Evolutionary conservation across 2,329 filamentous ascomycete genomes (phyloP).

Genomic region (Coleophoma eucalyptorum): DNA sequence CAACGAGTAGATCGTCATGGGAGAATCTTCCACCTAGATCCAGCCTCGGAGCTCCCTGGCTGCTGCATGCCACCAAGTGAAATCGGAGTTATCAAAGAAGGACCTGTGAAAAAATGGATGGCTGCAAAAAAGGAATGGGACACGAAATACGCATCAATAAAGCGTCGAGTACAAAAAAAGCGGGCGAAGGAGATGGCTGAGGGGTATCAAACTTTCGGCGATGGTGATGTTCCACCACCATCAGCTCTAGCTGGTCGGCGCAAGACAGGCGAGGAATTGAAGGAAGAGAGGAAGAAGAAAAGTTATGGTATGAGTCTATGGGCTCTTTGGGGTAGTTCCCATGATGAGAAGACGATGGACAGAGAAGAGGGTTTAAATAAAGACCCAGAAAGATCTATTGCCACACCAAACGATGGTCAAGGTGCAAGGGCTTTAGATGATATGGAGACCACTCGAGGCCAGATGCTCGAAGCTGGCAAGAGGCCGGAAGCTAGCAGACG

Average conservation of each 20-base stretch:
- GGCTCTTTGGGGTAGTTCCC: conserved; percentile 84
- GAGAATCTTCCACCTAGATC: conserved; percentile 62
- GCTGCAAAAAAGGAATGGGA: conserved; percentile 71
- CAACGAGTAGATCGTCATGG: conserved; percentile 82
- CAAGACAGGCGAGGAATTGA: conserved; percentile 40
- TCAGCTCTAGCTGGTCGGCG: conserved; percentile 76
- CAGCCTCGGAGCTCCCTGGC: conserved; percentile 59
- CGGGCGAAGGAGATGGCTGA: conserved; percentile 68
- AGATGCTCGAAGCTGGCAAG: conserved; percentile 6
- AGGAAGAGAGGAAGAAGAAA: conserved; percentile 53
- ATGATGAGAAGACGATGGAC: conserved; percentile 72
- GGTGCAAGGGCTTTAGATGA: conserved; percentile 30
- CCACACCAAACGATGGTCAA: conserved; percentile 36
- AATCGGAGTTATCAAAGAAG: conserved; percentile 76
- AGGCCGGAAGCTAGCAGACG: conserved; percentile 26
- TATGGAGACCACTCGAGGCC: conserved; percentile 10
- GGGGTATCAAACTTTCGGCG: conserved; percentile 67
- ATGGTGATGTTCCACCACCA: conserved; percentile 75
- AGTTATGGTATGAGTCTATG: conserved; percentile 79
- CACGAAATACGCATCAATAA: conserved; percentile 63
- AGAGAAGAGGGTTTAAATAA: conserved; percentile 50
- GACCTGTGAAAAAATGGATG: conserved; percentile 81
- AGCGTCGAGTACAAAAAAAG: conserved; percentile 68
- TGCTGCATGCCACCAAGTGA: conserved; percentile 59
- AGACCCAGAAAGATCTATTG: conserved; percentile 25